phyloP scores from a whole-genome alignment of 1,139 yeast species.

The Wickerhamiella pararugosa region DNA sequence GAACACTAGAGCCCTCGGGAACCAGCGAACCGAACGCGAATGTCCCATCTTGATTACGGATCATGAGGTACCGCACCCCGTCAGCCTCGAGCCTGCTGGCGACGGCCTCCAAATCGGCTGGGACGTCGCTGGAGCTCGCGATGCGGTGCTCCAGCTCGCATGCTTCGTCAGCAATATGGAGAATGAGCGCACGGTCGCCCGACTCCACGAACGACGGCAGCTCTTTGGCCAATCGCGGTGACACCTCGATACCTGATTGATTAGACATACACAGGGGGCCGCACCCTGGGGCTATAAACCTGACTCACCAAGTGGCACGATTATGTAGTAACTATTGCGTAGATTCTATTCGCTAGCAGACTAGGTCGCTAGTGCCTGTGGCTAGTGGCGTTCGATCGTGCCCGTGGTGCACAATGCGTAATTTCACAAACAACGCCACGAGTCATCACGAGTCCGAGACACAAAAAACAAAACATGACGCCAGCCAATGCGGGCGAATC shows the following conservation, averaged over 20 bases:
- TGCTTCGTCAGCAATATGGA: conserved; percentile 22
- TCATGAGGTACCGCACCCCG: conserved; percentile 34
- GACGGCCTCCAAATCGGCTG: conserved; percentile 28
- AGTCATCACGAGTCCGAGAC: too few relatives aligned
- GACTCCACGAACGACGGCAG: conserved; percentile 17
- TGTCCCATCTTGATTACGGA: conserved; percentile 25
- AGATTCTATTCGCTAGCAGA: too few relatives aligned
- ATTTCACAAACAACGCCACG: too few relatives aligned
- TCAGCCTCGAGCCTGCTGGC: conserved; percentile 21
- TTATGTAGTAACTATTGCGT: too few relatives aligned
- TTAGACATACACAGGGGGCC: conserved; percentile 17
- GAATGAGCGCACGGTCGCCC: conserved; percentile 18
- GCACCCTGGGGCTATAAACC: too few relatives aligned
- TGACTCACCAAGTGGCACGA: too few relatives aligned
- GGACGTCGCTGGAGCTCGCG: conserved; percentile 21
- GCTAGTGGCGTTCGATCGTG: too few relatives aligned
- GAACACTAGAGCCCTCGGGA: conserved; percentile 73
- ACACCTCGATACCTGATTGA: conserved; percentile 23
- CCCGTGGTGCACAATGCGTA: too few relatives aligned
- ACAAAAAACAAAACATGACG: too few relatives aligned
- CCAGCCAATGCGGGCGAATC: too few relatives aligned
- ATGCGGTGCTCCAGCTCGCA: conserved; percentile 22
- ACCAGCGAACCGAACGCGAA: conserved; percentile 63
- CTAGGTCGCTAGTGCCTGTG: too few relatives aligned
- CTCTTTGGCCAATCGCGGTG: conserved; percentile 15